Percentiles rank a stretch among this genome's conserved stretches.
These are phyloP conservation scores for Nannizzia gypsea DNA, from an alignment of 2,329 filamentous ascomycete species.

Conservation along the genomic window DNA sequence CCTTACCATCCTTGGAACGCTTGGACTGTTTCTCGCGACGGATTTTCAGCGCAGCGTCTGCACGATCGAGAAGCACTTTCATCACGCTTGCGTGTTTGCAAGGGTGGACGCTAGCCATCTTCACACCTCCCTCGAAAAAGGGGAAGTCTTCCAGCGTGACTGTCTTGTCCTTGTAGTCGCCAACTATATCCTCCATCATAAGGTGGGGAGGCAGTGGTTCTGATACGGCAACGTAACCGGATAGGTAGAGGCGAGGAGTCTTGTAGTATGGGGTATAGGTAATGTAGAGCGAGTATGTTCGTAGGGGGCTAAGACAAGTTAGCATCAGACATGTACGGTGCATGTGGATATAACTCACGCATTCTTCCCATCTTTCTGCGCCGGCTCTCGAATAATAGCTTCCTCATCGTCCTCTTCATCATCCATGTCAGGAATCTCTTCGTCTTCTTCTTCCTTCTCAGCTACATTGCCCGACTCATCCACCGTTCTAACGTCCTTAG, in stretches of 20 bases:
- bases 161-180: constrained; percentile 96
- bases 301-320: constrained; percentile 51
- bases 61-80: constrained; percentile 92
- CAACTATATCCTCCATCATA: constrained; percentile 96
- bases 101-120: constrained; percentile 93
- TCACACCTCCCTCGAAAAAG: constrained; percentile 80
- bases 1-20: constrained; percentile 43
- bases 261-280: constrained; percentile 96
- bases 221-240: constrained; percentile 69
- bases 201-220: constrained; percentile 68
- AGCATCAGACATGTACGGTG: constrained; percentile 3
- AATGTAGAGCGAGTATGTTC: constrained; percentile 97
- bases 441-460: constrained; percentile 57
- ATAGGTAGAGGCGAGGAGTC: constrained; percentile 88
- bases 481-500: constrained; percentile 71
- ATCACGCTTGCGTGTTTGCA: constrained; percentile 97
- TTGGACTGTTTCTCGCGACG: constrained; percentile 65
- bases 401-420: constrained; percentile 90
- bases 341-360: constrained; percentile 35
- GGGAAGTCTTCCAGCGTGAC: constrained; percentile 96
- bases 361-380: constrained; percentile 37
- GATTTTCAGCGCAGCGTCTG: constrained; percentile 82
- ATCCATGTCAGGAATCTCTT: constrained; percentile 95
- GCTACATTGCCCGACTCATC: constrained; percentile 81
- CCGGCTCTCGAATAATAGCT: constrained; percentile 77